Conservation (phyloP, 1,284 basidiomycete genomes). For the Leccinum subfulvum region DNA sequence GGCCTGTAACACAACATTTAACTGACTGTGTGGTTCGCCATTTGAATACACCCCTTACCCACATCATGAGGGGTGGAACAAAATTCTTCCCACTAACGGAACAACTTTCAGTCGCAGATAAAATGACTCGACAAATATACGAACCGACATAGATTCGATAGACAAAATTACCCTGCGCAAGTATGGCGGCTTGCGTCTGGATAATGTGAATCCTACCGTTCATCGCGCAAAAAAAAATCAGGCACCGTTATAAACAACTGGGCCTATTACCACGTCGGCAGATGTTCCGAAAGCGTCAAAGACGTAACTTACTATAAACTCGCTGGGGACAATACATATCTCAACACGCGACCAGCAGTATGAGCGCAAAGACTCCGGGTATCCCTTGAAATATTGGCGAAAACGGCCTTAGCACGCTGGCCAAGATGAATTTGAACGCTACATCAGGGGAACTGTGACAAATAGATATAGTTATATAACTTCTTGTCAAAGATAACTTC, state of each 20-base stretch:
- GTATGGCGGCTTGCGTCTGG: slow-evolving; percentile 7
- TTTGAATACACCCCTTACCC: neutral
- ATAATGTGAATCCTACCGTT: neutral
- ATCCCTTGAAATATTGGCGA: neutral
- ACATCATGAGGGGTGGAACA: neutral
- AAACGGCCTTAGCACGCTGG: slow-evolving; percentile 1
- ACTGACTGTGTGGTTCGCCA: neutral
- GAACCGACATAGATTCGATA: slow-evolving; percentile 19
- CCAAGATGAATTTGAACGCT: slow-evolving; percentile 20
- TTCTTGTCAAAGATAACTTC: no score
- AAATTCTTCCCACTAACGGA: neutral
- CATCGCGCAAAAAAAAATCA: neutral
- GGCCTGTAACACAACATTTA: neutral
- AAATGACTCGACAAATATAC: neutral
- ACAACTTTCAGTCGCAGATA: neutral
- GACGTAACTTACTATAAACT: slow-evolving; percentile 16
- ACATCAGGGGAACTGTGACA: no score
- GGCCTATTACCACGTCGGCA: slow-evolving; percentile 9
- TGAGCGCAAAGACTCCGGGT: slow-evolving; percentile 8
- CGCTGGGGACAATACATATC: slow-evolving; percentile 6
- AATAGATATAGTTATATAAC: no score
- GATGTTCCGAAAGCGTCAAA: neutral
- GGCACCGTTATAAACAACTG: slow-evolving; percentile 9
- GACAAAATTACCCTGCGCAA: slow-evolving; percentile 11
- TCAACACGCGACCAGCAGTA: neutral